Evolutionary conservation across 768 basidiomycete genomes (phyloP).

Genomic region (Kwoniella sp.): DNA sequence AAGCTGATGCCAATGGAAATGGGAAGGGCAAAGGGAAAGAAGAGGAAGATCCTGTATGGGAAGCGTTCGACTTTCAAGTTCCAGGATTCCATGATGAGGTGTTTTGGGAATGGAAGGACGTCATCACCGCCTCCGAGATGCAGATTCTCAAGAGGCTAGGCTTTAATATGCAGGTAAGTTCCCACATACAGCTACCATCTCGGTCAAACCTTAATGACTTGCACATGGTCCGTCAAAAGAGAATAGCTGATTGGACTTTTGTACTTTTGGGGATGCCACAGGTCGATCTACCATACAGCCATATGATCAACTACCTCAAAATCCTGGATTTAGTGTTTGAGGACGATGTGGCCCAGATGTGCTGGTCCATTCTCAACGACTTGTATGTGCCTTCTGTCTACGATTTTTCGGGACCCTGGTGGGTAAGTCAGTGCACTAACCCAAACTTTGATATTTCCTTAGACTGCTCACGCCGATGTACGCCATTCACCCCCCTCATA

Average conservation of each 20-base stretch:
- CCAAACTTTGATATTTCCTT: neutral
- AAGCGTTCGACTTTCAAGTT: conserved; percentile 44
- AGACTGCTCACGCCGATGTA: conserved; percentile 94
- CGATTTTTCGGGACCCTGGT: too few relatives aligned
- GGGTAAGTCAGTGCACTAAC: too few relatives aligned
- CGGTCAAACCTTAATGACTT: too few relatives aligned
- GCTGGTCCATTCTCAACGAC: conserved; percentile 96
- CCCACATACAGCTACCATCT: too few relatives aligned
- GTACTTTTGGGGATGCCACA: too few relatives aligned
- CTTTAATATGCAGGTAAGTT: conserved; percentile 72
- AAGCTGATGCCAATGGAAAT: conserved; percentile 64
- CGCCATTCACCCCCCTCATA: conserved; percentile 81
- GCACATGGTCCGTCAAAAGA: too few relatives aligned
- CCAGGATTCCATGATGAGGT: conserved; percentile 50
- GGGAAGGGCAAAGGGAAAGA: conserved; percentile 36
- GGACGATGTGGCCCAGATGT: conserved; percentile 69
- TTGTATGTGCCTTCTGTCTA: too few relatives aligned
- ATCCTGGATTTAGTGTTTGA: conserved; percentile 78
- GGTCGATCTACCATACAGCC: conserved; percentile 89
- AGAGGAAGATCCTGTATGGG: conserved; percentile 33
- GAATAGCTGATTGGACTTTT: too few relatives aligned
- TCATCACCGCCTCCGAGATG: conserved; percentile 92
- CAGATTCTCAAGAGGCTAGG: conserved; percentile 93
- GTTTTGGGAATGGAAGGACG: conserved; percentile 91
- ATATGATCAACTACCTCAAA: conserved; percentile 89